Evolutionary conservation across 495 filamentous ascomycete species (phyloP).

Genomic region (Lasiosphaeria hispida): DNA sequence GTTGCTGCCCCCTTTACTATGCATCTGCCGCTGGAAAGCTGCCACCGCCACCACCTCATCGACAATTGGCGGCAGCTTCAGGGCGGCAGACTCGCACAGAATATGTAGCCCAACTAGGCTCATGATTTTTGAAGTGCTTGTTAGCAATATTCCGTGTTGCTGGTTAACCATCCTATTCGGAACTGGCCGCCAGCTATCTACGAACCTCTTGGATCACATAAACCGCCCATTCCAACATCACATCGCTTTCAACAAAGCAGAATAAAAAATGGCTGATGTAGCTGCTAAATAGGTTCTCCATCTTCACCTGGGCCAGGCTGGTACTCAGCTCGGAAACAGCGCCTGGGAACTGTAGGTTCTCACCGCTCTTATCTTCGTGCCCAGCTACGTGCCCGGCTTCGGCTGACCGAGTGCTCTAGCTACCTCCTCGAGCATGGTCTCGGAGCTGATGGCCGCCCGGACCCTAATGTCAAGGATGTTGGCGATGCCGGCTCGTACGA

Average conservation of each 20-base stretch:
- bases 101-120: too few species aligned
- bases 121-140: background rate
- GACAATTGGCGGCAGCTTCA: background rate
- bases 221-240: conserved; percentile 7
- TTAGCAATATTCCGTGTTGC: background rate
- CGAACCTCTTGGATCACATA: background rate
- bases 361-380: conserved; percentile 39
- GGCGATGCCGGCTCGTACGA: conserved; percentile 72
- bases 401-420: conserved; percentile 42
- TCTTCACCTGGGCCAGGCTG: conserved; percentile 90
- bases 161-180: background rate
- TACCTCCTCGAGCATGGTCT: conserved; percentile 92
- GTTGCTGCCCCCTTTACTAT: background rate
- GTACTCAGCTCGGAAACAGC: conserved; percentile 88
- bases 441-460: conserved; percentile 67
- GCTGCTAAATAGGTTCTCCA: conserved; percentile 65
- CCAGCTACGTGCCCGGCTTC: background rate
- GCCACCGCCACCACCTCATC: background rate
- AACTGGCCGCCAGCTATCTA: background rate
- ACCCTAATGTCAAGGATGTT: conserved; percentile 60
- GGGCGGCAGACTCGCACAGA: background rate
- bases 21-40: background rate
- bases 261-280: conserved; percentile 14
- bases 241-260: conserved; percentile 1
- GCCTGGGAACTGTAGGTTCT: conserved; percentile 88